Conservation (phyloP, 441 rosid genomes). For the Capsella rubella region DNA sequence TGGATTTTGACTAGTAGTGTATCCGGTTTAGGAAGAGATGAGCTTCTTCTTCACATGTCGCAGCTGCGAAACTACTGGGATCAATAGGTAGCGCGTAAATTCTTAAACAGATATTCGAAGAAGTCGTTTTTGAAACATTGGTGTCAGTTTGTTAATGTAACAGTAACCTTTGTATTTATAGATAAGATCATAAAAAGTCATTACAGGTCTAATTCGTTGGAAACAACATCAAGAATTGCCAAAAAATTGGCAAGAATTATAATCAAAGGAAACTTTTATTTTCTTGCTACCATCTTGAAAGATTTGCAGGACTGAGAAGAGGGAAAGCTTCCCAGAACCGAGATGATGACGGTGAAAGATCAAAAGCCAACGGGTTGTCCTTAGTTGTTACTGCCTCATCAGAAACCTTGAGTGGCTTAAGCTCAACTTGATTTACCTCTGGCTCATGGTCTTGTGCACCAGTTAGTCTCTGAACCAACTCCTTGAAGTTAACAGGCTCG, state of each 20-base stretch:
- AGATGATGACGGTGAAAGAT: conserved; percentile 57
- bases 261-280: conserved; percentile 4
- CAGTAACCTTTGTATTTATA: conserved; percentile 16
- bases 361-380: conserved; percentile 47
- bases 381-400: conserved; percentile 7
- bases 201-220: not conserved
- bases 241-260: not conserved
- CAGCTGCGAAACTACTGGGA: conserved; percentile 95
- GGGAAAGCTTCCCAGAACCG: conserved; percentile 63
- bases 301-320: conserved; percentile 66
- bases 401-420: conserved; percentile 23
- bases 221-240: conserved; percentile 13
- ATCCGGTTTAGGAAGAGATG: conserved; percentile 82
- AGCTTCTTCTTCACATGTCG: conserved; percentile 90
- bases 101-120: not conserved
- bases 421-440: conserved; percentile 17
- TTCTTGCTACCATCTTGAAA: conserved; percentile 49
- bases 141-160: conserved; percentile 7
- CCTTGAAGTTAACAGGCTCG: conserved; percentile 70
- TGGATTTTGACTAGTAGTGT: conserved; percentile 96
- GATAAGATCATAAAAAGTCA: not conserved
- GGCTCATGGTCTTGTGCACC: conserved; percentile 52
- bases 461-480: conserved; percentile 80
- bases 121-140: not conserved
- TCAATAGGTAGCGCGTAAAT: conserved; percentile 48